Evolutionary conservation across 2,329 filamentous ascomycete genomes (phyloP).

Genomic region (Cercospora sp.): DNA sequence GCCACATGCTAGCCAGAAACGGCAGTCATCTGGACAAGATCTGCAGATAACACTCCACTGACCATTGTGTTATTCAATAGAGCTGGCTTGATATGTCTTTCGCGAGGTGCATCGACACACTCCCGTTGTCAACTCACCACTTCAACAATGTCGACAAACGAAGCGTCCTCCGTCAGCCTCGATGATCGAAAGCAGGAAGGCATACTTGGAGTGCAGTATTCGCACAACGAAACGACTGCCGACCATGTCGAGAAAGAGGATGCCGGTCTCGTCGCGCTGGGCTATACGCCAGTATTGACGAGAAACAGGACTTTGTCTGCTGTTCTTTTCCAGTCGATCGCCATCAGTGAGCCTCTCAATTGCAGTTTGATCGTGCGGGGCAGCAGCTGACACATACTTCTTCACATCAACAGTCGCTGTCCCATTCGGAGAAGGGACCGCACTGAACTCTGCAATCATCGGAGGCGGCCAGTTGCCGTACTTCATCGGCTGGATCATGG

Average conservation of each 20-base stretch:
- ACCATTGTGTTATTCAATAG: neutral
- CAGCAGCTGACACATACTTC: neutral
- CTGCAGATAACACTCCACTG: neutral
- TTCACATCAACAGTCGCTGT: conserved; percentile 7
- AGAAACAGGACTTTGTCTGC: conserved; percentile 62
- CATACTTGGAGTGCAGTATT: neutral
- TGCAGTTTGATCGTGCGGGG: conserved; percentile 26
- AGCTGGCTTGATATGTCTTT: neutral
- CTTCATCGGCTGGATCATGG: conserved; percentile 69
- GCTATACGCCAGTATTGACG: conserved; percentile 59
- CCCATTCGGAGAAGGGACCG: conserved; percentile 60
- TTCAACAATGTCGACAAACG: neutral
- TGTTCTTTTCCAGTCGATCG: conserved; percentile 61
- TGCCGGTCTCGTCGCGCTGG: conserved; percentile 39
- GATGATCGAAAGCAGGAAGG: neutral
- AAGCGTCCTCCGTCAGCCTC: neutral
- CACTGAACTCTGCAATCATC: conserved; percentile 53
- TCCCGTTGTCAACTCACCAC: neutral
- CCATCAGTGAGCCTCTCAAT: conserved; percentile 44
- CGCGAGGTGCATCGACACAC: neutral
- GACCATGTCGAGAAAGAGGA: neutral
- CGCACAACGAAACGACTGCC: neutral
- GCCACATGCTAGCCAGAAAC: neutral
- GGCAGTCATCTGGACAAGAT: neutral
- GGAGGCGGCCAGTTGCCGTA: conserved; percentile 68